Conservation (phyloP, 345 rosid species). For the Pistacia integerrima region DNA sequence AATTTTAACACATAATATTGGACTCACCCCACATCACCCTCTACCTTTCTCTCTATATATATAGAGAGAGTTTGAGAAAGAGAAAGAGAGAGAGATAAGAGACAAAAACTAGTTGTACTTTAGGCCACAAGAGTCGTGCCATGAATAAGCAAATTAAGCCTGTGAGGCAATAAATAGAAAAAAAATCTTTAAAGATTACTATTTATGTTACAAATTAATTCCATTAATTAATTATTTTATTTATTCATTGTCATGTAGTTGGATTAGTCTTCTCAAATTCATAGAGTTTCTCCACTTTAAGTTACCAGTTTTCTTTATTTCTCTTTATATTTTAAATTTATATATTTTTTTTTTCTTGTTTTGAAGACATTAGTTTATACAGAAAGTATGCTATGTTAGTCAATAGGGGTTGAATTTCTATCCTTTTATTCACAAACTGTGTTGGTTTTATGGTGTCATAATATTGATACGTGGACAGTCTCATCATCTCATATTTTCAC, state of each 20-base stretch:
- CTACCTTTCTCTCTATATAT: slow-evolving; percentile 1
- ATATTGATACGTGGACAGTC: too few relatives aligned
- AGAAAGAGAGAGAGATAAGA: not conserved
- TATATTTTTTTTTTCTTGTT: too few relatives aligned
- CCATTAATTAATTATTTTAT: not conserved
- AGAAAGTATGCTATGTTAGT: not conserved
- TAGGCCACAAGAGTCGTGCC: slow-evolving; percentile 31
- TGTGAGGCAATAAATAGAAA: slow-evolving; percentile 22
- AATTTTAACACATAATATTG: not conserved
- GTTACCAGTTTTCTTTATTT: not conserved
- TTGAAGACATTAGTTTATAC: not conserved
- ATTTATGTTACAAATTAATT: slow-evolving; percentile 10
- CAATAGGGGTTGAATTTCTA: not conserved
- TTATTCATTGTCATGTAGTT: not conserved
- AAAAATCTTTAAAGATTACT: slow-evolving; percentile 11
- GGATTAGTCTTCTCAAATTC: not conserved
- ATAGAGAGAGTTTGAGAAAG: not conserved
- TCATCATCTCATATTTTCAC: too few relatives aligned
- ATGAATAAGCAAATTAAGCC: not conserved
- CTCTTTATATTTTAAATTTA: too few relatives aligned
- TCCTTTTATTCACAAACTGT: not conserved
- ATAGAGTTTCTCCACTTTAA: not conserved
- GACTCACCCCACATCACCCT: not conserved
- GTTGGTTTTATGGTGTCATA: too few relatives aligned
- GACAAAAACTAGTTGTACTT: not conserved